Conservation (phyloP, 768 basidiomycete species). For the Calocera cornea region DNA sequence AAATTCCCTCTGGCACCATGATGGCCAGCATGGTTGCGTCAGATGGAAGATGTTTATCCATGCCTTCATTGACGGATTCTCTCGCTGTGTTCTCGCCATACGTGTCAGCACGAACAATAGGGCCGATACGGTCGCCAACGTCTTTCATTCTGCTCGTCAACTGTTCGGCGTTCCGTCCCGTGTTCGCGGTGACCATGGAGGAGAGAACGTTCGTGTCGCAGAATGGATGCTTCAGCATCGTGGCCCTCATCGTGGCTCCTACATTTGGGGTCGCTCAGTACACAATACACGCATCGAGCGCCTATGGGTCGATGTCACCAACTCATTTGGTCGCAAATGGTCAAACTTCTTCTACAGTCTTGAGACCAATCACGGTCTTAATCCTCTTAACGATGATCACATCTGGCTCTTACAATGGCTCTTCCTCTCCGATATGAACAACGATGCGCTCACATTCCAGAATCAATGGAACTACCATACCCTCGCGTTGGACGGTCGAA, state of each 20-base stretch:
- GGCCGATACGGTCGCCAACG: slow-evolving; percentile 12
- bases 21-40: slow-evolving; percentile 22
- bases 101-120: slow-evolving; percentile 15
- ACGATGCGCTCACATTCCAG: slow-evolving; percentile 8
- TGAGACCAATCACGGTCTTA: slow-evolving; percentile 5
- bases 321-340: slow-evolving; percentile 9
- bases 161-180: slow-evolving; percentile 17
- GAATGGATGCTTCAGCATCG: slow-evolving; percentile 17
- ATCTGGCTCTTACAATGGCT: slow-evolving; percentile 15
- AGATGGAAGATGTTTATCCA: slow-evolving; percentile 18
- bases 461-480: slow-evolving; percentile 10
- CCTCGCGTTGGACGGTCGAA: background rate
- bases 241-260: slow-evolving; percentile 17
- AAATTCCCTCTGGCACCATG: slow-evolving; percentile 22
- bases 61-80: slow-evolving; percentile 20
- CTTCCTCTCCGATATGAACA: slow-evolving; percentile 9
- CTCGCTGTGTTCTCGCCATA: slow-evolving; percentile 13
- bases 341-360: slow-evolving; percentile 9
- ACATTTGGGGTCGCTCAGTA: slow-evolving; percentile 21
- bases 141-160: slow-evolving; percentile 12
- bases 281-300: slow-evolving; percentile 21
- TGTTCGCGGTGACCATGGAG: slow-evolving; percentile 21
- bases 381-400: slow-evolving; percentile 1
- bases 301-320: slow-evolving; percentile 16
- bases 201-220: slow-evolving; percentile 20